Evolutionary conservation across 2,329 filamentous ascomycete genomes (phyloP).

Genomic region (Geosmithia putterillii): DNA sequence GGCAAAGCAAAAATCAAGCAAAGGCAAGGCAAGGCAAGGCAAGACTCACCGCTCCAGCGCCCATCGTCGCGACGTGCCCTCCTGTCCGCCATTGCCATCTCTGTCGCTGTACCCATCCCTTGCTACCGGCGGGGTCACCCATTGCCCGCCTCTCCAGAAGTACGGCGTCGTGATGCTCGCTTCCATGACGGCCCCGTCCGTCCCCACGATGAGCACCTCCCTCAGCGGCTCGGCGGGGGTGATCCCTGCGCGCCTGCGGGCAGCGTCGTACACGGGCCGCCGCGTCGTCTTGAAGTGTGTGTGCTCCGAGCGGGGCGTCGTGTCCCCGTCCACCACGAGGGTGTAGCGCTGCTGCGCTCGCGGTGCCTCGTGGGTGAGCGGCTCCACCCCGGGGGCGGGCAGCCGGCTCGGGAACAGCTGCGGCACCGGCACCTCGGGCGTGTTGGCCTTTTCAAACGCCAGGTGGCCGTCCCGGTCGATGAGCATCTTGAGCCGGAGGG

Average conservation of each 20-base stretch:
- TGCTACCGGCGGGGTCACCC: slow-evolving; percentile 69
- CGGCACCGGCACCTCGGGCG: slow-evolving; percentile 25
- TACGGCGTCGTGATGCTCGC: slow-evolving; percentile 75
- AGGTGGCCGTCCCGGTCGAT: slow-evolving; percentile 37
- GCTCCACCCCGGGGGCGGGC: slow-evolving; percentile 25
- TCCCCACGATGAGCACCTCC: slow-evolving; percentile 68
- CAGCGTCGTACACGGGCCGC: slow-evolving; percentile 58
- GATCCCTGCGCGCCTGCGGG: slow-evolving; percentile 50
- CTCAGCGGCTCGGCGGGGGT: slow-evolving; percentile 31
- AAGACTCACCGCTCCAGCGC: slow-evolving; percentile 57
- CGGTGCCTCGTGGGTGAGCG: slow-evolving; percentile 5
- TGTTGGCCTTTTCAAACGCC: slow-evolving; percentile 23
- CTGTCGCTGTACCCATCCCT: slow-evolving; percentile 40
- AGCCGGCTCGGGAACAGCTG: slow-evolving; percentile 47
- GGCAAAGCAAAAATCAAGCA: too few relatives aligned
- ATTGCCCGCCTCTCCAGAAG: slow-evolving; percentile 58
- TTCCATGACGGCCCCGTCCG: slow-evolving; percentile 56
- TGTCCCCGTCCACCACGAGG: slow-evolving; percentile 29
- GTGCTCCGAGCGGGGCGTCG: slow-evolving; percentile 42
- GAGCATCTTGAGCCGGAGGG: slow-evolving; percentile 42
- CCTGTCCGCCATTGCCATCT: slow-evolving; percentile 70
- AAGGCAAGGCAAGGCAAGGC: too few relatives aligned
- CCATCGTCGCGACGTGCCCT: slow-evolving; percentile 74
- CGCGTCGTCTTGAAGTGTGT: slow-evolving; percentile 80
- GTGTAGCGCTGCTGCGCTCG: slow-evolving; percentile 18